These are phyloP conservation scores for Talaromyces sp. DNA, from an alignment of 2,329 filamentous ascomycete genomes.

Conservation along the genomic window DNA sequence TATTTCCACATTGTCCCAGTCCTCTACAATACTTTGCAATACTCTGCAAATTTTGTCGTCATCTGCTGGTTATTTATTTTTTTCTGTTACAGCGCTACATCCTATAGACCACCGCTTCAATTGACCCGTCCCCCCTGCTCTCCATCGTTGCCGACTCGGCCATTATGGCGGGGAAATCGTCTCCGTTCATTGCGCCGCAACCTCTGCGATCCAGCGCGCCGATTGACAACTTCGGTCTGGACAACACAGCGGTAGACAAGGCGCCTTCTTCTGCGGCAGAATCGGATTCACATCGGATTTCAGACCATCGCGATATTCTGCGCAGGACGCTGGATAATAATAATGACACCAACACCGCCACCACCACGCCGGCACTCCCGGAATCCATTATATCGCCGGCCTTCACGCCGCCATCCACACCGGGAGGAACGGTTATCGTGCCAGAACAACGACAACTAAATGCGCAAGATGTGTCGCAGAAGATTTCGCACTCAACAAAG, in stretches of 20 bases:
- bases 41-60: background rate
- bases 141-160: background rate
- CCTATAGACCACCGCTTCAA: background rate
- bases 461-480: constrained; percentile 21
- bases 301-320: constrained; percentile 11
- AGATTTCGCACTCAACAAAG: constrained; percentile 34
- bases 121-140: background rate
- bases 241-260: constrained; percentile 1
- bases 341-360: background rate
- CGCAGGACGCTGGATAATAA: constrained; percentile 19
- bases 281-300: constrained; percentile 13
- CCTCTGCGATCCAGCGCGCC: constrained; percentile 20
- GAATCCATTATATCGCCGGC: constrained; percentile 51
- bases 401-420: constrained; percentile 44
- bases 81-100: background rate
- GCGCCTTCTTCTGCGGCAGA: constrained; percentile 1
- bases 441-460: constrained; percentile 13
- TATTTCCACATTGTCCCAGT: background rate
- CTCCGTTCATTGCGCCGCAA: constrained; percentile 45
- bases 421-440: constrained; percentile 35
- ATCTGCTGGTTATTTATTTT: background rate
- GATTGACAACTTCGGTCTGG: constrained; percentile 21
- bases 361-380: constrained; percentile 43
- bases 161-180: constrained; percentile 53
- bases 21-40: background rate